Conservation (phyloP, 768 basidiomycete genomes). For the Phanerochaete carnosa region DNA sequence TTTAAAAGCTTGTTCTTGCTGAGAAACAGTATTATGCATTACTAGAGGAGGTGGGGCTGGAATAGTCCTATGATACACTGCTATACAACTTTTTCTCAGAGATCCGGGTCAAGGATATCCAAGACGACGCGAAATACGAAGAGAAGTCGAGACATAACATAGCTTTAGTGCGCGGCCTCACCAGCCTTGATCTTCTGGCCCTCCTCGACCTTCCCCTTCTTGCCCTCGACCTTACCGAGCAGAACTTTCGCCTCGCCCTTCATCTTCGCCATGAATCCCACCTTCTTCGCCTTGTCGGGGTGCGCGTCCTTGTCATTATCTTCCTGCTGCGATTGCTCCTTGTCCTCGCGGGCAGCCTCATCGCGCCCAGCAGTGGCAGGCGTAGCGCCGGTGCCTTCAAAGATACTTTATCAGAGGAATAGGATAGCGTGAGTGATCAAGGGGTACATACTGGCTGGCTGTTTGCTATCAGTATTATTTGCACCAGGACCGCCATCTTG, state of each 20-base stretch:
- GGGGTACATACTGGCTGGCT: not conserved
- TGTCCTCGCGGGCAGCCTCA: not conserved
- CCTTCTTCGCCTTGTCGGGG: conserved; percentile 19
- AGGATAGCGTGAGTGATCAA: too few relatives aligned
- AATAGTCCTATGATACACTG: not conserved
- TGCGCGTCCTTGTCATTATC: conserved; percentile 8
- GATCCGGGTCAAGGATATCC: not conserved
- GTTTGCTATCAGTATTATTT: conserved; percentile 4
- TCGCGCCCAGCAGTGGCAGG: not conserved
- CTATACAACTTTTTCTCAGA: not conserved
- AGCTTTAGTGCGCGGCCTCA: conserved; percentile 4
- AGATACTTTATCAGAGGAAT: not conserved
- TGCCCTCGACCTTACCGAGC: conserved; percentile 26
- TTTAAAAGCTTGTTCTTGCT: too few relatives aligned
- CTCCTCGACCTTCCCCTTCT: conserved; percentile 27
- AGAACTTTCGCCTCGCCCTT: conserved; percentile 29
- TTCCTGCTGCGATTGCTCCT: not conserved
- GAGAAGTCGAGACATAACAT: not conserved
- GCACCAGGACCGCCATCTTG: not conserved
- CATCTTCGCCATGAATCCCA: conserved; percentile 29
- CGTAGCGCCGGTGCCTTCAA: not conserved
- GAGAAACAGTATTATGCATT: not conserved
- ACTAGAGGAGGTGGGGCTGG: not conserved
- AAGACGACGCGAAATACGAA: not conserved
- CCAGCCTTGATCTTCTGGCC: conserved; percentile 24